Evolutionary conservation across 208 protist genomes (phyloP).

Genomic region (Novymonas esmeraldas): DNA sequence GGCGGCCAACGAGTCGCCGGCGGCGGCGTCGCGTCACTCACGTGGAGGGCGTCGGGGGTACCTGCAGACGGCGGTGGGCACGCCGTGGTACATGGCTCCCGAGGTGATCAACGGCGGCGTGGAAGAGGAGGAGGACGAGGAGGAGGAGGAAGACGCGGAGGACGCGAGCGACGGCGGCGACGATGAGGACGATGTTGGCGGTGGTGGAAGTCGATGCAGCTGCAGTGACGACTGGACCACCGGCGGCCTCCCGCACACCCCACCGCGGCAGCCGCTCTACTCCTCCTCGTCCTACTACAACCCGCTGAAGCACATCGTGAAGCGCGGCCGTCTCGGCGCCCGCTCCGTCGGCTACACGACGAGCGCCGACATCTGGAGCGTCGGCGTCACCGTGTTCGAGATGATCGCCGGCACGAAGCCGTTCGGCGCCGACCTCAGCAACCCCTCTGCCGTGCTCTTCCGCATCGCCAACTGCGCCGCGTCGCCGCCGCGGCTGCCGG

Average conservation of each 20-base stretch:
- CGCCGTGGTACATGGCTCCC: constrained; percentile 93
- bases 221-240: constrained; percentile 22
- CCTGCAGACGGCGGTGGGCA: constrained; percentile 86
- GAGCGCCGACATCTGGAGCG: constrained; percentile 84
- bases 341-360: constrained; percentile 65
- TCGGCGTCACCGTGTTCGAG: constrained; percentile 86
- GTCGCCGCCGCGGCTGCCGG: constrained; percentile 56
- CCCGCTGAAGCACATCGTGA: constrained; percentile 37
- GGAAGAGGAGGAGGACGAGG: constrained; percentile 44
- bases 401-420: constrained; percentile 81
- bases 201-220: not conserved
- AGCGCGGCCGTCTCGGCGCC: constrained; percentile 13
- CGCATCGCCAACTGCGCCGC: constrained; percentile 54
- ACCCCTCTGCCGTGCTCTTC: constrained; percentile 75
- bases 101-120: constrained; percentile 80
- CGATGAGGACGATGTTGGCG: not conserved
- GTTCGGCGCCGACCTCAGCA: constrained; percentile 62
- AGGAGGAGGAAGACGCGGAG: not conserved
- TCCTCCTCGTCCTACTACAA: constrained; percentile 34
- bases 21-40: not conserved
- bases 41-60: constrained; percentile 19
- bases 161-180: not conserved
- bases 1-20: not conserved
- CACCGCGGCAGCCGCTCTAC: constrained; percentile 17
- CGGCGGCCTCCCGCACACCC: not conserved